A percentile compares a stretch with the other conserved stretches of the same genome.
phyloP scores from a whole-genome alignment of 371 early-diverging fungal genomes.

The Syncephalastrum contaminatum region DNA sequence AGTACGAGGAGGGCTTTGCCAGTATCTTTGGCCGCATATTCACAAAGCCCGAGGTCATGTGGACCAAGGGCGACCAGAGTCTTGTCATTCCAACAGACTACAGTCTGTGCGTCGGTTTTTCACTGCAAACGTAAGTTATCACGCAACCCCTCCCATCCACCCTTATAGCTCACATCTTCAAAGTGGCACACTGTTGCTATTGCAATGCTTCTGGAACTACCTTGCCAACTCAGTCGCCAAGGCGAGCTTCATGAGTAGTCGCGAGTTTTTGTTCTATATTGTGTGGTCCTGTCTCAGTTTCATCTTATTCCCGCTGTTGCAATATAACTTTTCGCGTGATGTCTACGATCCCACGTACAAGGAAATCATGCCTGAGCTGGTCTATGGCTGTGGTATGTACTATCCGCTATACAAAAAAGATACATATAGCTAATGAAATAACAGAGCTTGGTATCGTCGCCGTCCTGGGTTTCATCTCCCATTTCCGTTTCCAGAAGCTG shows the following conservation, averaged over 20 bases:
- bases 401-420: neutral
- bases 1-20: constrained; percentile 50
- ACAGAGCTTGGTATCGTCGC: constrained; percentile 37
- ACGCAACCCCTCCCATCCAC: neutral
- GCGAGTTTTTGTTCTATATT: constrained; percentile 48
- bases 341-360: constrained; percentile 40
- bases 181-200: constrained; percentile 44
- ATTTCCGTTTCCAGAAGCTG: constrained; percentile 42
- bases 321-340: constrained; percentile 39
- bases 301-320: constrained; percentile 42
- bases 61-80: constrained; percentile 35
- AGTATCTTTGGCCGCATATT: constrained; percentile 27
- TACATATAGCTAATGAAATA: neutral
- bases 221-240: constrained; percentile 48
- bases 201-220: constrained; percentile 60
- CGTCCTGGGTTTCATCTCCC: constrained; percentile 42
- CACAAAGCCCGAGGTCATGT: constrained; percentile 40
- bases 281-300: constrained; percentile 38
- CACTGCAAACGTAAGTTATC: constrained; percentile 45
- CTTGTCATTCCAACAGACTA: constrained; percentile 40
- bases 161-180: neutral
- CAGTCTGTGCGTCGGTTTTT: constrained; percentile 32
- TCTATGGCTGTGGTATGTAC: constrained; percentile 39
- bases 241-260: constrained; percentile 50
- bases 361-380: constrained; percentile 48